These are phyloP conservation scores for Penicillium paradoxum DNA, from an alignment of 495 filamentous ascomycete genomes.

Conservation along the genomic window DNA sequence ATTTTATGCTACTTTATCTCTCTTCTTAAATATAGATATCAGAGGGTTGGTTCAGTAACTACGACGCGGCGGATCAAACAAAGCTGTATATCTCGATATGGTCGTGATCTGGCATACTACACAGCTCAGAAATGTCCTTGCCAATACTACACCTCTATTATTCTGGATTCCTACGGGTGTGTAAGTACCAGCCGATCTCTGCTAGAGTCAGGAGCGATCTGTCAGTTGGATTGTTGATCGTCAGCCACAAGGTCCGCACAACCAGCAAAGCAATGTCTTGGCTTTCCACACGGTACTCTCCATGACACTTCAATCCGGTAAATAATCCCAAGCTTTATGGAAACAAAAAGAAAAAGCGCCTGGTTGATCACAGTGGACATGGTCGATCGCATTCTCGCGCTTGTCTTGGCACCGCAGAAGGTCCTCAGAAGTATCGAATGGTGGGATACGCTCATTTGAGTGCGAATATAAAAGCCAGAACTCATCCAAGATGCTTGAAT, in stretches of 20 bases:
- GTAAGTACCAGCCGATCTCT: not conserved
- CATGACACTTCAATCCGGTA: not conserved
- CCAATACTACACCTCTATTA: not conserved
- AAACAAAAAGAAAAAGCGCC: not conserved
- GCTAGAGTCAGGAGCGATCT: not conserved
- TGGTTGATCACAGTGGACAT: not conserved
- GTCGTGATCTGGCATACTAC: too few relatives aligned
- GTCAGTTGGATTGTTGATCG: not conserved
- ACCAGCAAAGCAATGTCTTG: not conserved
- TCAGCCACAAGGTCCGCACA: not conserved
- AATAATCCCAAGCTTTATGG: not conserved
- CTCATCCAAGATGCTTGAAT: not conserved
- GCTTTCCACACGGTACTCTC: constrained; percentile 2
- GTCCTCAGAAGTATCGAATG: not conserved
- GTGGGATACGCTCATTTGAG: not conserved
- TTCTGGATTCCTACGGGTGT: not conserved
- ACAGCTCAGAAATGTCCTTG: too few relatives aligned
- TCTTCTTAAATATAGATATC: too few relatives aligned
- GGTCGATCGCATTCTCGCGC: not conserved
- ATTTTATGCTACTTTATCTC: too few relatives aligned
- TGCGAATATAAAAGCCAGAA: not conserved
- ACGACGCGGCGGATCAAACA: too few relatives aligned
- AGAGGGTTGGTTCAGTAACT: too few relatives aligned
- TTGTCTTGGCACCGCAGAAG: constrained; percentile 3
- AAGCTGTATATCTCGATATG: too few relatives aligned